Evolutionary conservation across 257 asterid species (phyloP).

Genomic region (Mentha longifolia): DNA sequence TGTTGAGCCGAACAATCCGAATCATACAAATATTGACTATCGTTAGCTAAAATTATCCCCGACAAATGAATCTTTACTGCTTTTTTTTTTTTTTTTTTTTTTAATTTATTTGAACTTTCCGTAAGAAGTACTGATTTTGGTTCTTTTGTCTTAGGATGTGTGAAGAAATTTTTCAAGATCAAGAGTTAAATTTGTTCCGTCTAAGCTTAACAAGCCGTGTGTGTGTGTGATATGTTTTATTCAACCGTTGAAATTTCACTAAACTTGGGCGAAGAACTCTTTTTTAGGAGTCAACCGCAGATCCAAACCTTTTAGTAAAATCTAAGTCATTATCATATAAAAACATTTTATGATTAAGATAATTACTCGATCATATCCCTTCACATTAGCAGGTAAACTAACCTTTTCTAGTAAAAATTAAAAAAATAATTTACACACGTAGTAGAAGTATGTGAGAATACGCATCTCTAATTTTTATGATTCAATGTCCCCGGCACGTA

Average conservation of each 20-base stretch:
- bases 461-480: background rate
- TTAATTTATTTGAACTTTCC: no score
- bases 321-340: background rate
- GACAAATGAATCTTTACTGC: no score
- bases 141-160: no score
- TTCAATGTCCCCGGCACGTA: conserved; percentile 21
- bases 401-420: background rate
- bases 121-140: no score
- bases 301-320: background rate
- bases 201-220: no score
- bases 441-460: no score
- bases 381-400: conserved; percentile 26
- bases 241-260: background rate
- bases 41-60: no score
- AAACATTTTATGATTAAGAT: background rate
- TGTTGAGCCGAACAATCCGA: no score
- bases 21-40: no score
- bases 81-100: no score
- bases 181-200: no score
- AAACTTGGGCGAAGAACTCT: conserved; percentile 3
- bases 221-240: background rate
- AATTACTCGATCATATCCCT: background rate
- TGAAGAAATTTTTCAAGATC: no score
- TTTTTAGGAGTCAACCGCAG: conserved; percentile 17
- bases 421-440: background rate